phyloP scores from a whole-genome alignment of 75 land plant genomes.

The Chamaecyparis obtusa region DNA sequence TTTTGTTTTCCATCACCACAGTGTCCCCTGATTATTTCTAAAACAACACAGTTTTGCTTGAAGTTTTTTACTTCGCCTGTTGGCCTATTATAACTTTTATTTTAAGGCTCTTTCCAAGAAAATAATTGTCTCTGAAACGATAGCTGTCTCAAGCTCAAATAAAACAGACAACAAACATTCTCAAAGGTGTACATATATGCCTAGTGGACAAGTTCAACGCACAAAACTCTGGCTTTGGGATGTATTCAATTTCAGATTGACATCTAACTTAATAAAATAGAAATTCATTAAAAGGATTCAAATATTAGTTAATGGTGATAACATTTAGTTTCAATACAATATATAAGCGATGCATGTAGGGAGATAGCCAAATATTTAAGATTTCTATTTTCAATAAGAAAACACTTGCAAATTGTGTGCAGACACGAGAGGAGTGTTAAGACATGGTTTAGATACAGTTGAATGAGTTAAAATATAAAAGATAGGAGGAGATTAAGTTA shows the following conservation, averaged over 20 bases:
- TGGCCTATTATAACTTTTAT: background rate
- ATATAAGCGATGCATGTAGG: too few relatives aligned
- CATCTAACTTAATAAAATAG: background rate
- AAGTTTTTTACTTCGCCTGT: background rate
- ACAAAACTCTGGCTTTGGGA: background rate
- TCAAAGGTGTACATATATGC: background rate
- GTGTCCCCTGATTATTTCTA: too few relatives aligned
- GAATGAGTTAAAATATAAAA: too few relatives aligned
- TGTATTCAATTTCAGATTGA: background rate
- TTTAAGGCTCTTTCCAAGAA: background rate
- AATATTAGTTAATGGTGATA: background rate
- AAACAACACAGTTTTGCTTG: background rate
- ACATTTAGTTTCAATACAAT: background rate
- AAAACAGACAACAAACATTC: background rate
- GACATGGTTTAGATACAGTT: too few relatives aligned
- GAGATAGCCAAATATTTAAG: too few relatives aligned
- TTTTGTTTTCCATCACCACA: too few relatives aligned
- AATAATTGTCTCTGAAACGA: background rate
- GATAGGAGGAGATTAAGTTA: too few relatives aligned
- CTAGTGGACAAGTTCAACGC: background rate
- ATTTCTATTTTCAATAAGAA: too few relatives aligned
- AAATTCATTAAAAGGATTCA: background rate
- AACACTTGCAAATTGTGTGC: too few relatives aligned
- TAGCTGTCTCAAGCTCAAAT: background rate
- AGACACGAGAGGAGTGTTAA: too few relatives aligned